A percentile compares a stretch with the other conserved stretches of the same genome.
Evolutionary conservation across 2,329 filamentous ascomycete species (phyloP).

Genomic region (Diaporthe vexans): DNA sequence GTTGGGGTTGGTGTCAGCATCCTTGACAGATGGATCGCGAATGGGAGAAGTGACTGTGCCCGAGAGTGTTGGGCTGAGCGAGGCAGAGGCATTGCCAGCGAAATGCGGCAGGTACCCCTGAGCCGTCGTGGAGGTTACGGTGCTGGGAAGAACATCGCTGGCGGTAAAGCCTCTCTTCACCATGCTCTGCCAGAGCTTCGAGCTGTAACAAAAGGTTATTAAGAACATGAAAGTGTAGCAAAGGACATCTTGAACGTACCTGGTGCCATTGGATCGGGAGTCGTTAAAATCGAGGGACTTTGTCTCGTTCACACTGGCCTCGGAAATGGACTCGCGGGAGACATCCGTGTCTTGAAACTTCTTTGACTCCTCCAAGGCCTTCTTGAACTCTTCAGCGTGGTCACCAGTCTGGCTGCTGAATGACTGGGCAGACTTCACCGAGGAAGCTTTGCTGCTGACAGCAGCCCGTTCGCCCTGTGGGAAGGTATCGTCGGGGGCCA

Average conservation of each 20-base stretch:
- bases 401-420: constrained; percentile 46
- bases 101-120: constrained; percentile 69
- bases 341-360: constrained; percentile 3
- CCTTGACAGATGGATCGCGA: constrained; percentile 44
- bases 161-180: constrained; percentile 67
- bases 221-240: constrained; percentile 17
- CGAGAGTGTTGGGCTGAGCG: constrained; percentile 47
- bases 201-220: constrained; percentile 48
- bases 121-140: constrained; percentile 67
- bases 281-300: constrained; percentile 41
- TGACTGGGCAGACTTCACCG: constrained; percentile 42
- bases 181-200: constrained; percentile 64
- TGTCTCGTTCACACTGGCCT: constrained; percentile 38
- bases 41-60: constrained; percentile 43
- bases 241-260: constrained; percentile 29
- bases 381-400: constrained; percentile 42
- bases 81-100: constrained; percentile 64
- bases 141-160: constrained; percentile 52
- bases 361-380: constrained; percentile 37
- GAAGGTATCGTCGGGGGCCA: constrained; percentile 5
- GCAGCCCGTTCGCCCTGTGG: neutral
- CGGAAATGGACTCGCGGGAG: constrained; percentile 34
- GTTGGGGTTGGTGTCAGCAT: constrained; percentile 38
- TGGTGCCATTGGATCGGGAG: constrained; percentile 38
- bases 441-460: constrained; percentile 28